A percentile compares a stretch with the other conserved stretches of the same genome.
Evolutionary conservation across 306 rosid genomes (phyloP).

Genomic region (Spatholobus suberectus): DNA sequence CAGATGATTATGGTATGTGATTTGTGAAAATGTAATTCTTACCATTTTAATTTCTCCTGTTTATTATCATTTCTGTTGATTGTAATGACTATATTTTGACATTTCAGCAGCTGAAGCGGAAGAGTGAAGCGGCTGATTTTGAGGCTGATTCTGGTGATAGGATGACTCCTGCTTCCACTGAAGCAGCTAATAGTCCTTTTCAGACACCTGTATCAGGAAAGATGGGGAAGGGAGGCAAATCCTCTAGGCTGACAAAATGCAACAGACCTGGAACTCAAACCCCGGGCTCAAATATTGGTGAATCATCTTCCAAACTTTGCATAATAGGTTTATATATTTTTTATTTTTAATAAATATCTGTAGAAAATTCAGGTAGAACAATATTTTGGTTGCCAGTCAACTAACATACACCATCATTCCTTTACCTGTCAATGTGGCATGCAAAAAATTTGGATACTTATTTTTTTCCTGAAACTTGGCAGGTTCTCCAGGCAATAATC

Average conservation of each 20-base stretch:
- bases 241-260: constrained; percentile 75
- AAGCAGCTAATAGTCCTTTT: constrained; percentile 57
- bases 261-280: constrained; percentile 79
- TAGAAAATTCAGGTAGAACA: background rate
- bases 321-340: constrained; percentile 19
- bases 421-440: constrained; percentile 2
- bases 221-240: constrained; percentile 72
- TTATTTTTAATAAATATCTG: background rate
- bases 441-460: constrained; percentile 4
- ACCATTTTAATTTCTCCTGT: constrained; percentile 23
- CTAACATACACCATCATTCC: constrained; percentile 9
- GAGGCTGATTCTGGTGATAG: constrained; percentile 77
- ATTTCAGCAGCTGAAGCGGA: constrained; percentile 77
- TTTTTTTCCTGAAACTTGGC: constrained; percentile 46
- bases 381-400: background rate
- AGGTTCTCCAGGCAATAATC: constrained; percentile 92
- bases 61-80: constrained; percentile 19
- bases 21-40: constrained; percentile 14
- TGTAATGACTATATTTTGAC: constrained; percentile 27
- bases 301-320: constrained; percentile 40
- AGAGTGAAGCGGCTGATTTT: constrained; percentile 60
- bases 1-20: background rate
- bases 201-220: constrained; percentile 80
- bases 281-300: constrained; percentile 76
- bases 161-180: constrained; percentile 58